Evolutionary conservation across 2,329 filamentous ascomycete genomes (phyloP), one percentile per base, ranked within the genome.

Genomic region (Clarireedia sp.): DNA sequence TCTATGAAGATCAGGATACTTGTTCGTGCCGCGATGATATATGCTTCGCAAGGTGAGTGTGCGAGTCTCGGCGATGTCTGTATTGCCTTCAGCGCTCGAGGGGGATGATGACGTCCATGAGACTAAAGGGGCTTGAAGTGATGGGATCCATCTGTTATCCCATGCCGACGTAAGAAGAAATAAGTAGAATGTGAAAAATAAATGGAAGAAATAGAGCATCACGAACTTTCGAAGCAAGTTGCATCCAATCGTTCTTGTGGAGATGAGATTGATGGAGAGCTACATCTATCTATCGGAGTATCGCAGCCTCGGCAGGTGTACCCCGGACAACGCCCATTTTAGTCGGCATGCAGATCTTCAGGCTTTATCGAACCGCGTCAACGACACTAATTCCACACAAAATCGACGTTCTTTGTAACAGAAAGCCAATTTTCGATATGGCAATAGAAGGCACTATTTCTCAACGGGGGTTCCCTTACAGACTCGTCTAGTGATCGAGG

Each of bases 31-130:
- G 21, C 41, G 53, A 46, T 55, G 53, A 45, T 55, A 46, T 17
- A 55, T 19, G 23, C 48, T 51, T 46, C 53, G 53, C 23, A 55
- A 48, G 19, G 53, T 51, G 40, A 55, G 48, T n/a, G 48, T 45
- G 21, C 40, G 48, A 51, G 36, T 54, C 46, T 24, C 17, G 36
- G 37, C 14, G 17, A 48, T 44, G 24, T 4, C 52, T 19, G 37
- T 26, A 43, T 9, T 12, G 9, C 21, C 38, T 24, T 24, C 24
- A 16, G 37, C n/a, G 37, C 16, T 36, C 36, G 16, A 29, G 37
- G 51, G 37, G 26, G 50, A 37, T 36, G 52, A 29, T n/a, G 52
- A 43, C 24, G 37, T 26, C 52, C 52, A 43, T 33, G 36, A 16
- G 38, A 19, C 14, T 43, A 49, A 49, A 26, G 52, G 51, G 17